Percentiles rank a stretch among this genome's conserved stretches.
Evolutionary conservation across 805 yeast genomes (phyloP).

Genomic region (Sugiyamaella smithiae): DNA sequence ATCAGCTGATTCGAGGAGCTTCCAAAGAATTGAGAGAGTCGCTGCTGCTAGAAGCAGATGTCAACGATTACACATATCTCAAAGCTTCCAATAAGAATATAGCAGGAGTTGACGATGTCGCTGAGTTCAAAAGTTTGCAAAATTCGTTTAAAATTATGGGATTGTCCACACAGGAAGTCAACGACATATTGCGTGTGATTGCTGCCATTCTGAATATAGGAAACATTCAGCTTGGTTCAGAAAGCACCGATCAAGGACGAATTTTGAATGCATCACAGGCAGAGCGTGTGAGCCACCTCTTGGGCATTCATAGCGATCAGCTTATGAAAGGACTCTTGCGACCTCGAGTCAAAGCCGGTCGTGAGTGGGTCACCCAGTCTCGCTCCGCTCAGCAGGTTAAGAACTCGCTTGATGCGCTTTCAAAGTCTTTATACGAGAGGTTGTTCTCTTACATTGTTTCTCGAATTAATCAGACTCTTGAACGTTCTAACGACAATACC

Average conservation of each 20-base stretch:
- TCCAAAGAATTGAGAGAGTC: slow-evolving; percentile 37
- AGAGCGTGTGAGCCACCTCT: slow-evolving; percentile 51
- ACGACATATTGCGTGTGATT: slow-evolving; percentile 59
- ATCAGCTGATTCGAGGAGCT: slow-evolving; percentile 76
- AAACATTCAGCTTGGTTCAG: slow-evolving; percentile 67
- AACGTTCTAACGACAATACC: slow-evolving; percentile 38
- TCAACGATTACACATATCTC: slow-evolving; percentile 57
- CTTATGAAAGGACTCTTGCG: slow-evolving; percentile 60
- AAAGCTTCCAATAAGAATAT: slow-evolving; percentile 52
- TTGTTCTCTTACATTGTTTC: slow-evolving; percentile 74
- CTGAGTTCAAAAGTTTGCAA: slow-evolving; percentile 60
- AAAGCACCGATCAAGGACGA: slow-evolving; percentile 70
- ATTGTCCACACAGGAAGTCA: slow-evolving; percentile 48
- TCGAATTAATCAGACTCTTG: slow-evolving; percentile 68
- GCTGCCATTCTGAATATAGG: slow-evolving; percentile 84
- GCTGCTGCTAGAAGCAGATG: slow-evolving; percentile 43
- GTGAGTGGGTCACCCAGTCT: slow-evolving; percentile 77
- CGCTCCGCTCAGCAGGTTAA: slow-evolving; percentile 77
- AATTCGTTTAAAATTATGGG: slow-evolving; percentile 75
- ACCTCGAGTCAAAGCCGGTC: slow-evolving; percentile 89
- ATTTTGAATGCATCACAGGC: slow-evolving; percentile 53
- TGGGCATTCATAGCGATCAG: slow-evolving; percentile 59
- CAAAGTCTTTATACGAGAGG: slow-evolving; percentile 83
- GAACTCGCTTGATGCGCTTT: slow-evolving; percentile 77
- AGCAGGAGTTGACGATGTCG: slow-evolving; percentile 72